Evolutionary conservation across 2,329 filamentous ascomycete species (phyloP).

Genomic region (Claviceps lovelessii): DNA sequence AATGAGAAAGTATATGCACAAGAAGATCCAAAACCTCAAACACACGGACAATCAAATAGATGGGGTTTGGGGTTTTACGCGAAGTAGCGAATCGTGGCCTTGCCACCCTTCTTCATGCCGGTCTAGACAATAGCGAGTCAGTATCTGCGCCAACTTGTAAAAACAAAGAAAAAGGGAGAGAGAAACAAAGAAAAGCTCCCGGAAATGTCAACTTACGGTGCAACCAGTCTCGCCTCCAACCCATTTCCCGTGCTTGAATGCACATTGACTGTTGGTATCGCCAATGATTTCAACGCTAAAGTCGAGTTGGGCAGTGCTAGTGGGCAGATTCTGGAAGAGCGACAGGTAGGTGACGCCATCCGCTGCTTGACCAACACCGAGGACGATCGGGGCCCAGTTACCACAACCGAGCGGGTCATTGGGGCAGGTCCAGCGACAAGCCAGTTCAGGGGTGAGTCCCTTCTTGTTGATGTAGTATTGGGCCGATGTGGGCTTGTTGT

Average conservation of each 20-base stretch:
- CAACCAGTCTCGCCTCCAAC: slow-evolving; percentile 48
- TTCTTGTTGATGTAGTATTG: slow-evolving; percentile 95
- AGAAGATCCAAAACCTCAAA: slow-evolving; percentile 11
- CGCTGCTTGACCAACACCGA: slow-evolving; percentile 60
- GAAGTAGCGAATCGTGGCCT: slow-evolving; percentile 31
- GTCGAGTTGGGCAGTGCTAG: slow-evolving; percentile 52
- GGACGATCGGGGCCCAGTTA: slow-evolving; percentile 78
- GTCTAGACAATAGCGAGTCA: slow-evolving; percentile 20
- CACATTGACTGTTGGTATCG: slow-evolving; percentile 45
- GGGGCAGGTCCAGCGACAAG: slow-evolving; percentile 58
- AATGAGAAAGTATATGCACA: slow-evolving; percentile 20
- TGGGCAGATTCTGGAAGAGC: slow-evolving; percentile 73
- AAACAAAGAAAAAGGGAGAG: no score
- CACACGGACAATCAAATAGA: neutral
- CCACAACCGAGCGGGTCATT: slow-evolving; percentile 41
- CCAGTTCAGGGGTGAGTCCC: slow-evolving; percentile 50
- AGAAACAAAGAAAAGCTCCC: no score
- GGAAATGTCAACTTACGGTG: slow-evolving; percentile 50
- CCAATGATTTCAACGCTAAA: slow-evolving; percentile 69
- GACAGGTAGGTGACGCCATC: slow-evolving; percentile 61
- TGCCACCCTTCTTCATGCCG: slow-evolving; percentile 25
- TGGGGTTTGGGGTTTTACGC: slow-evolving; percentile 6
- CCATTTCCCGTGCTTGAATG: slow-evolving; percentile 50
- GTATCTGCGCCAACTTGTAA: neutral
- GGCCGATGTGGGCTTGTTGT: slow-evolving; percentile 61